These are phyloP conservation scores for Domatiomyces globalis DNA, from an alignment of 2,329 filamentous ascomycete species.

Conservation along the genomic window DNA sequence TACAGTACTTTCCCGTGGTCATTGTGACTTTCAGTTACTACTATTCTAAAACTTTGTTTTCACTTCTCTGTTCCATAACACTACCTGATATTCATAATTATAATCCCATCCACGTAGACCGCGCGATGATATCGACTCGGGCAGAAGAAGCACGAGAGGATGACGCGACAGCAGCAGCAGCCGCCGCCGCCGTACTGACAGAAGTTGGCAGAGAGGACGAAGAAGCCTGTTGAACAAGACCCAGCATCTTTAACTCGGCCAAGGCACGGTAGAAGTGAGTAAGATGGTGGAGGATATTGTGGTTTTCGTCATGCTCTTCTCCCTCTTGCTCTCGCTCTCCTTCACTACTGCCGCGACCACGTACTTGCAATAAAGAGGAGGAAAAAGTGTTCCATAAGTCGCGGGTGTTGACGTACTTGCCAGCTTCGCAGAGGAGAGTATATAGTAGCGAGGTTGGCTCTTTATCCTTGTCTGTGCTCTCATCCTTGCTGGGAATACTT, in stretches of 20 bases:
- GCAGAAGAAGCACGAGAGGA: conserved; percentile 44
- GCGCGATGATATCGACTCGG: conserved; percentile 81
- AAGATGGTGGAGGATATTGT: conserved; percentile 26
- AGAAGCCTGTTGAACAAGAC: conserved; percentile 61
- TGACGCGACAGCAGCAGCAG: conserved; percentile 1
- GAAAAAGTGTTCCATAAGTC: conserved; percentile 49
- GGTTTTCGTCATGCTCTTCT: conserved; percentile 3
- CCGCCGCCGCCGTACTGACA: conserved; percentile 1
- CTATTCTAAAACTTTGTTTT: not conserved
- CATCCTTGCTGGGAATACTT: not conserved
- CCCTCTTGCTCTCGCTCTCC: not conserved
- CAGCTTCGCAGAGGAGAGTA: conserved; percentile 50
- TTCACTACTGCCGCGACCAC: not conserved
- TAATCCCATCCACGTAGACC: conserved; percentile 61
- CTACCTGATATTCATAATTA: conserved; percentile 3
- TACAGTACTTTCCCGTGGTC: no score
- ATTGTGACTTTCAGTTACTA: no score
- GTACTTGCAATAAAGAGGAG: conserved; percentile 28
- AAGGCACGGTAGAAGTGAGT: conserved; percentile 73
- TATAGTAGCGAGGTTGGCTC: conserved; percentile 34
- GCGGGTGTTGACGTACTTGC: conserved; percentile 44
- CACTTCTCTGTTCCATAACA: not conserved
- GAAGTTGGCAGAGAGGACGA: not conserved
- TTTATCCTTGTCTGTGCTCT: conserved; percentile 18
- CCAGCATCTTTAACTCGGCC: conserved; percentile 71